Conservation (phyloP, 257 asterid genomes). For the Solanum paucissectum region DNA sequence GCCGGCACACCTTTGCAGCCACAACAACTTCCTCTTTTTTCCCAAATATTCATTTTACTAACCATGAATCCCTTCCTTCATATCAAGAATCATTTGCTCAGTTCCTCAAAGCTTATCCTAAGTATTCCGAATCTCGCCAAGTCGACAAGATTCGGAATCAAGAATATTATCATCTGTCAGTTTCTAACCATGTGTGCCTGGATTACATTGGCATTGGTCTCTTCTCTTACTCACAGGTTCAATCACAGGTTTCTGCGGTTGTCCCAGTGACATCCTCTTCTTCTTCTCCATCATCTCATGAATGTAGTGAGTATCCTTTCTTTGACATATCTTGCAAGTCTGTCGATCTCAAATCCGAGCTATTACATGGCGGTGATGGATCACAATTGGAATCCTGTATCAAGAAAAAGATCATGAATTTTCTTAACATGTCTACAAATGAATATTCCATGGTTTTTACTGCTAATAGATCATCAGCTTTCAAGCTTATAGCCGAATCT, state of each 20-base stretch:
- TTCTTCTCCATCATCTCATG: slow-evolving; percentile 8
- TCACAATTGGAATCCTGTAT: slow-evolving; percentile 53
- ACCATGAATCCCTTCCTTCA: slow-evolving; percentile 76
- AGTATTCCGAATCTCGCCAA: slow-evolving; percentile 44
- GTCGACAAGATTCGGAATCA: slow-evolving; percentile 62
- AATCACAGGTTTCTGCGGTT: slow-evolving; percentile 24
- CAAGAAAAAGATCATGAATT: slow-evolving; percentile 61
- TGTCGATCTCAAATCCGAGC: slow-evolving; percentile 55
- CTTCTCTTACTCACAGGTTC: slow-evolving; percentile 56
- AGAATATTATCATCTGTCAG: slow-evolving; percentile 54
- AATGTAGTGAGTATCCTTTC: slow-evolving; percentile 25
- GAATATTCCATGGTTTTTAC: slow-evolving; percentile 79
- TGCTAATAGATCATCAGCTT: slow-evolving; percentile 75
- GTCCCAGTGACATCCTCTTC: slow-evolving; percentile 17
- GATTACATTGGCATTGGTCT: slow-evolving; percentile 87
- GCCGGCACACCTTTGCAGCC: slow-evolving; percentile 43
- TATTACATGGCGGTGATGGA: slow-evolving; percentile 50
- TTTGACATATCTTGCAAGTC: slow-evolving; percentile 49
- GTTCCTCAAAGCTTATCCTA: slow-evolving; percentile 58
- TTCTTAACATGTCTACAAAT: slow-evolving; percentile 45
- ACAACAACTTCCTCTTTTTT: slow-evolving; percentile 50
- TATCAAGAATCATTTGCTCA: slow-evolving; percentile 47
- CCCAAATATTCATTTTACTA: slow-evolving; percentile 54
- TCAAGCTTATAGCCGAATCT: slow-evolving; percentile 67
- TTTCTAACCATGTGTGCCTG: slow-evolving; percentile 56